A percentile compares a stretch with the other conserved stretches of the same genome.
Conservation (phyloP, 257 asterid species). For the Haberlea rhodopensis region DNA sequence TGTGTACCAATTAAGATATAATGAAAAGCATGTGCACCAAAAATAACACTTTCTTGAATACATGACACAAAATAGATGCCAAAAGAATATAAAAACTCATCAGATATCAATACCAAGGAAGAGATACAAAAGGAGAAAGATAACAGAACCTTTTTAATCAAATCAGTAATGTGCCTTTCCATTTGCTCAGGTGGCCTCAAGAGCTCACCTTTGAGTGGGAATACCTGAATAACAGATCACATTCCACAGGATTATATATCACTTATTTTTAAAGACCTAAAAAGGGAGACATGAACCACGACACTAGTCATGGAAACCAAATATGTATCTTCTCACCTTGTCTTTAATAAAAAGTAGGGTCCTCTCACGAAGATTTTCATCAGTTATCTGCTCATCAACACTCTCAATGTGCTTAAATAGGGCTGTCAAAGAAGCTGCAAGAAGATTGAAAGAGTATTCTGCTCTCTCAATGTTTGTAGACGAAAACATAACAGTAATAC, state of each 20-base stretch:
- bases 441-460: constrained; percentile 19
- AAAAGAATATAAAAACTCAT: neutral
- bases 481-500: constrained; percentile 17
- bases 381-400: constrained; percentile 78
- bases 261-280: constrained; percentile 16
- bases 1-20: neutral
- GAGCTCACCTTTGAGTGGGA: constrained; percentile 86
- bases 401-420: constrained; percentile 91
- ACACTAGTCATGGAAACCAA: constrained; percentile 19
- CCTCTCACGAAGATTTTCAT: constrained; percentile 92
- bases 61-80: constrained; percentile 13
- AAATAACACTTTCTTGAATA: neutral
- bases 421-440: constrained; percentile 86
- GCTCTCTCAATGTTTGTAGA: constrained; percentile 18
- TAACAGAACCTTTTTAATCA: constrained; percentile 64
- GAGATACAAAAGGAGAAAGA: constrained; percentile 17
- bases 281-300: neutral
- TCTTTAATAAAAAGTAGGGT: constrained; percentile 77
- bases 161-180: constrained; percentile 93
- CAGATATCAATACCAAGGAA: constrained; percentile 5
- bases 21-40: neutral
- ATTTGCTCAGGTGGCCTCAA: constrained; percentile 76
- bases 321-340: constrained; percentile 51
- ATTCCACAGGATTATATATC: constrained; percentile 1
- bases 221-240: constrained; percentile 48